Evolutionary conservation across 75 land plant genomes (phyloP).

Genomic region (Azolla pinnata): DNA sequence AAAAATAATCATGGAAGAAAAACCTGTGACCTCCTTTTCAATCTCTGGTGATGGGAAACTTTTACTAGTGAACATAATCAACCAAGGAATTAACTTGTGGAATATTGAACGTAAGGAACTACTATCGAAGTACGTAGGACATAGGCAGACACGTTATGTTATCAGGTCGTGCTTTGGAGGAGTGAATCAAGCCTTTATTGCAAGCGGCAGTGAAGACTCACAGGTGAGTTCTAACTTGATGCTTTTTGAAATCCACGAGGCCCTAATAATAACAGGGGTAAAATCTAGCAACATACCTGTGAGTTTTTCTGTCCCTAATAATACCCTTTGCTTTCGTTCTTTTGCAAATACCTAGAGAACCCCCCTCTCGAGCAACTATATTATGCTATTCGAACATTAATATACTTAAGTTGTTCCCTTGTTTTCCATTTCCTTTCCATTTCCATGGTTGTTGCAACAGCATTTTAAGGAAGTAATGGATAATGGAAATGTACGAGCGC

Average conservation of each 20-base stretch:
- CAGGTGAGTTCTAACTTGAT: conserved; percentile 23
- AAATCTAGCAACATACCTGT: not conserved
- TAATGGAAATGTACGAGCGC: no score
- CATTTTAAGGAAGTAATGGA: no score
- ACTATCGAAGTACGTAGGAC: conserved; percentile 36
- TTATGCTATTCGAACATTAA: no score
- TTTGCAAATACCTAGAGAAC: no score
- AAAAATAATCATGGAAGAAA: conserved; percentile 32
- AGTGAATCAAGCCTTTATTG: conserved; percentile 32
- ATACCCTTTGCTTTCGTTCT: no score
- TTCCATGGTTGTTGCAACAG: no score
- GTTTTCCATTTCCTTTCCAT: no score
- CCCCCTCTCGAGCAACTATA: no score
- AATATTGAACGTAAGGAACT: conserved; percentile 18
- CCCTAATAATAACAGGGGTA: not conserved
- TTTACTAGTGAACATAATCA: conserved; percentile 45
- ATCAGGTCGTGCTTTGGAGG: conserved; percentile 66
- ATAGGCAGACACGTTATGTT: conserved; percentile 41
- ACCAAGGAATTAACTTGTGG: conserved; percentile 53
- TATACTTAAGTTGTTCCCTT: no score
- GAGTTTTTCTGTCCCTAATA: no score
- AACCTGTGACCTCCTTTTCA: conserved; percentile 38
- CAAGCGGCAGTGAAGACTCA: conserved; percentile 60
- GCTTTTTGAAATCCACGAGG: not conserved
- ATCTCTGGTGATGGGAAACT: conserved; percentile 41